Evolutionary conservation across 2,329 filamentous ascomycete genomes (phyloP).

Genomic region (Pyrenophora graminea): DNA sequence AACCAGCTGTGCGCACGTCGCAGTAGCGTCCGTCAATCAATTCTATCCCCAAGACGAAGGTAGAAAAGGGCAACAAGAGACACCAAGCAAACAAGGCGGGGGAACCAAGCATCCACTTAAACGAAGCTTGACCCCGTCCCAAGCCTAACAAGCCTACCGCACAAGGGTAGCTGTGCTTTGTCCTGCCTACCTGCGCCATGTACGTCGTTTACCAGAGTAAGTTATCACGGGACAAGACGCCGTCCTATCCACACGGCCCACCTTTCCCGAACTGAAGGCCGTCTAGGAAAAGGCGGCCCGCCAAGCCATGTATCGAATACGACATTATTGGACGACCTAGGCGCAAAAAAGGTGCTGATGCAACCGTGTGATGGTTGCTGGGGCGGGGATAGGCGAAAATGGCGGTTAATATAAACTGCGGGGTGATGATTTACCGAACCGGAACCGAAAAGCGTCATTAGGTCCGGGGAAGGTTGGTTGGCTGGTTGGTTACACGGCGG

Average conservation of each 20-base stretch:
- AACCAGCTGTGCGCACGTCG: not conserved
- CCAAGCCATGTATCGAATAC: not conserved
- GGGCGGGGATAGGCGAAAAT: not conserved
- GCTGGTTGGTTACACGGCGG: too few species aligned
- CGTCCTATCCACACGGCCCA: not conserved
- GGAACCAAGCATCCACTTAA: constrained; percentile 22
- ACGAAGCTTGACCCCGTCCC: constrained; percentile 15
- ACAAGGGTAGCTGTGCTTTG: not conserved
- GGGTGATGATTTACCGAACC: constrained; percentile 9
- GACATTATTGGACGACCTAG: not conserved
- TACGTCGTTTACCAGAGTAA: constrained; percentile 1
- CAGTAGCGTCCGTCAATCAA: not conserved
- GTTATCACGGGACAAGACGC: not conserved
- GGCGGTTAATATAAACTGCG: constrained; percentile 6
- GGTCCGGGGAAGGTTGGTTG: not conserved
- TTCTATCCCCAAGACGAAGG: not conserved
- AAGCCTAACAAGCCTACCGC: not conserved
- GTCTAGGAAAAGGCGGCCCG: constrained; percentile 8
- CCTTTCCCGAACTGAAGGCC: not conserved
- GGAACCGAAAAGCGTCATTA: constrained; percentile 2
- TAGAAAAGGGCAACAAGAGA: constrained; percentile 5
- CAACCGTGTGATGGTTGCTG: constrained; percentile 1
- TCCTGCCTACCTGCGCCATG: constrained; percentile 7
- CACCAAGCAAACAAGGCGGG: constrained; percentile 9
- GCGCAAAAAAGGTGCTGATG: not conserved